Base-by-base conservation (phyloP, 805 yeast species). In the Wickerhamomyces alni region DNA sequence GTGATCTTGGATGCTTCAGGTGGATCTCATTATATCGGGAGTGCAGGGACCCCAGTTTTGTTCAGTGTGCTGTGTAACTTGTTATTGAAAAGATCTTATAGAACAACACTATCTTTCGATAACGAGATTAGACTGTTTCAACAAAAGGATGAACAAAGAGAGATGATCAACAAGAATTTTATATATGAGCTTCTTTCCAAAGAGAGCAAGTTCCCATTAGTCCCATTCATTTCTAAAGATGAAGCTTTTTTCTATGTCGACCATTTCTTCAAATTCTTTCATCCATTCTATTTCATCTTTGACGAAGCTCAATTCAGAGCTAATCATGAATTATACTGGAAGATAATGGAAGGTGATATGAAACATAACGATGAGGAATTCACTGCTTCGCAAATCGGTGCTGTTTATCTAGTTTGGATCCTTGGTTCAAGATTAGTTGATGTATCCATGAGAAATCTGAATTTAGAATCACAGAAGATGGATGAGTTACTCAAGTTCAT, bases 21-120 rank as follows among this genome's bases (percentile, higher is more conserved):
- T 5, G 70, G 68, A 38, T 63, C 72, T 0, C 76, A 71, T 49
- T 71, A 66, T 42, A 65, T 71, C 37, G 76, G 76, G 1, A 62
- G 67, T 17, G 62, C 62, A 15, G 74, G 75, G 18, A 69, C 74
- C 2, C 68, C 72, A 0, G 66, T 71, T 2, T 44, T 70, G 21
- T 54, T 70, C 39, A 66, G 62, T 36, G 67, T 71, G 1, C 43
- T 70, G 8, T 67, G 74, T 43, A 71, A 67, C 44, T 55, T 70
- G 17, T 58, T 70, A 19, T 52, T 53, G 37, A 55, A 55, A 26
- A 39, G 58, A 31, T 52, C 57, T 1, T 46, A 66, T n/a, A 62
- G 65, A 38, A 51, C 65, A 16, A 61, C 68, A 0, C 53, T 56
- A 16, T 65, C 63, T 29, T 66, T 70, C 10, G 66, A 69, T 21